Evolutionary conservation across 495 filamentous ascomycete genomes (phyloP).

Genomic region (Aspergillus avenaceus): DNA sequence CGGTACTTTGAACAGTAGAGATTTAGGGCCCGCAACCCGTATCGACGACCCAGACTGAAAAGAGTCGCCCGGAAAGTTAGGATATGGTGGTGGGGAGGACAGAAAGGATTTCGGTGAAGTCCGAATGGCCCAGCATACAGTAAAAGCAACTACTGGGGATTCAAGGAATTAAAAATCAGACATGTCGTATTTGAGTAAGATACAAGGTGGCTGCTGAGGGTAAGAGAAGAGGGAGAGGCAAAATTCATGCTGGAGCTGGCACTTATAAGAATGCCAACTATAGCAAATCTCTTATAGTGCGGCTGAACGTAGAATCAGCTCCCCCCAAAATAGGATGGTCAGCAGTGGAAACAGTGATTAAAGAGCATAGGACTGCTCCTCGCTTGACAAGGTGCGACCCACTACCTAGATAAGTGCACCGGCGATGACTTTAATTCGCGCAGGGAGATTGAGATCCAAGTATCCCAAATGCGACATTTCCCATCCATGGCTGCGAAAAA

Average conservation of each 20-base stretch:
- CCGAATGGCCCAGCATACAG: too few relatives aligned
- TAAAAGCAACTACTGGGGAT: too few relatives aligned
- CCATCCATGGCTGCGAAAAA: not conserved
- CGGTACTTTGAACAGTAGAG: too few relatives aligned
- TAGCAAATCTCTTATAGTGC: not conserved
- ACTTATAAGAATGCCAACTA: not conserved
- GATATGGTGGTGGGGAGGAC: too few relatives aligned
- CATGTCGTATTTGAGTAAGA: not conserved
- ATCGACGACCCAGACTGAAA: too few relatives aligned
- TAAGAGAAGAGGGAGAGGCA: not conserved
- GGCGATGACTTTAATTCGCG: constrained; percentile 6
- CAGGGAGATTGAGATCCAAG: not conserved
- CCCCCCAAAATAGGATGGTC: constrained; percentile 11
- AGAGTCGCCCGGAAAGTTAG: too few relatives aligned
- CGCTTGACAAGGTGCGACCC: constrained; percentile 6
- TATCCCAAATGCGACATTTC: not conserved
- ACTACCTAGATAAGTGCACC: constrained; percentile 5
- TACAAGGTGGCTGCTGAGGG: too few relatives aligned
- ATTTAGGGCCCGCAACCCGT: too few relatives aligned
- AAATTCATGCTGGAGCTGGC: not conserved
- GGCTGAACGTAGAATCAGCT: constrained; percentile 6
- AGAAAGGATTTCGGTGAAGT: too few relatives aligned
- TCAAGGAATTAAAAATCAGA: not conserved
- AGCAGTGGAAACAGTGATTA: not conserved
- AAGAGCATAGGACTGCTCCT: not conserved